phyloP scores from a whole-genome alignment of 805 yeast genomes.

The Yamadazyma philogaea region DNA sequence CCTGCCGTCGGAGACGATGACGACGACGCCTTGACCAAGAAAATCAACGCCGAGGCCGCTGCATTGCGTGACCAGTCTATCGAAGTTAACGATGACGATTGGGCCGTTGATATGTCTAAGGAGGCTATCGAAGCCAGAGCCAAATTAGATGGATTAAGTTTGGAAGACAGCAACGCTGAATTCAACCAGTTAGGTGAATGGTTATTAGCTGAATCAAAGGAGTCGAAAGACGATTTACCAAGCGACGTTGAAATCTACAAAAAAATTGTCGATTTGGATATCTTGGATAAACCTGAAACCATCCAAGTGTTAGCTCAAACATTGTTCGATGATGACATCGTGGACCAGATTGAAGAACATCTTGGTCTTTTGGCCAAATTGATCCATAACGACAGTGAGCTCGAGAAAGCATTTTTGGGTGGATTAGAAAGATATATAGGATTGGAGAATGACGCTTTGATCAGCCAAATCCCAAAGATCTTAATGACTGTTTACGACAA shows the following conservation, averaged over 20 bases:
- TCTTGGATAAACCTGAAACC: conserved; percentile 68
- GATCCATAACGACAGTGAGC: conserved; percentile 55
- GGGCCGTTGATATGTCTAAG: conserved; percentile 97
- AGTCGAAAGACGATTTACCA: conserved; percentile 60
- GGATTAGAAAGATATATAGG: conserved; percentile 95
- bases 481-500: conserved; percentile 76
- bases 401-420: conserved; percentile 88
- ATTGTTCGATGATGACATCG: conserved; percentile 74
- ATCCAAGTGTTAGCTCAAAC: conserved; percentile 91
- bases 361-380: conserved; percentile 79
- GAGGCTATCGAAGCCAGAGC: conserved; percentile 95
- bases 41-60: conserved; percentile 82
- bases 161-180: conserved; percentile 44
- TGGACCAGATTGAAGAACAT: conserved; percentile 70
- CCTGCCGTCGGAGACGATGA: conserved; percentile 47
- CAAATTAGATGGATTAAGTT: conserved; percentile 62
- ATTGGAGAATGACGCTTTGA: conserved; percentile 64
- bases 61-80: conserved; percentile 46
- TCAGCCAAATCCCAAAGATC: conserved; percentile 75
- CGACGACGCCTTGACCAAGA: conserved; percentile 72
- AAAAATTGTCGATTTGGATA: conserved; percentile 76
- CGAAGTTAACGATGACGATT: conserved; percentile 82
- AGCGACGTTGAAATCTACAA: conserved; percentile 89
- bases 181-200: conserved; percentile 87
- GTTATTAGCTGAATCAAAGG: conserved; percentile 55